Evolutionary conservation across 805 yeast species (phyloP).

Genomic region (Blastobotrys terrestris): DNA sequence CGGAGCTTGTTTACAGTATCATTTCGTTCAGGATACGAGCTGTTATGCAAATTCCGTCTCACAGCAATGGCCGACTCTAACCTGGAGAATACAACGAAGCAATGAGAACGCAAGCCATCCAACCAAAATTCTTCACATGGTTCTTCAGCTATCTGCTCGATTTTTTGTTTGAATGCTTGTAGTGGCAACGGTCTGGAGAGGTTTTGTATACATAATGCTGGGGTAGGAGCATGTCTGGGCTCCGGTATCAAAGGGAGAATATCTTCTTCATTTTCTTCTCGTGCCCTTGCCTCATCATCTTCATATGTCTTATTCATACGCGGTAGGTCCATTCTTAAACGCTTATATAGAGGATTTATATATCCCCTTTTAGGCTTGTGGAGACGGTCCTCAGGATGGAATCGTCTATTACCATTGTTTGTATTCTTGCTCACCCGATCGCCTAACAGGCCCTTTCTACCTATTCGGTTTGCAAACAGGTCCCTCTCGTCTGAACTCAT

Average conservation of each 20-base stretch:
- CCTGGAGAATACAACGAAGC: not conserved
- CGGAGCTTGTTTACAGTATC: not conserved
- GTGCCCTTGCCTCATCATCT: too few species aligned
- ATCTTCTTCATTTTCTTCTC: not conserved
- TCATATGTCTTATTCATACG: not conserved
- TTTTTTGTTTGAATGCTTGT: not conserved
- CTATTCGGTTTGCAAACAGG: not conserved
- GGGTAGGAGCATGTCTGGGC: not conserved
- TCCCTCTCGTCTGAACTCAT: not conserved
- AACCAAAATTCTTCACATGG: not conserved
- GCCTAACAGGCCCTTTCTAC: not conserved
- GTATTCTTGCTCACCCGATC: not conserved
- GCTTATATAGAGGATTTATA: not conserved
- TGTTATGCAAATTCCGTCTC: not conserved
- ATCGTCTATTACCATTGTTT: not conserved
- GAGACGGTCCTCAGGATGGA: not conserved
- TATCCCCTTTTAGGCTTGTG: not conserved
- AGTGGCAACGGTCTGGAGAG: constrained; percentile 1
- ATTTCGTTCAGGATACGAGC: not conserved
- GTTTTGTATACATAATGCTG: not conserved
- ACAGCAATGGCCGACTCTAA: not conserved
- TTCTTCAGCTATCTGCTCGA: not conserved
- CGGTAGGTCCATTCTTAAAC: not conserved
- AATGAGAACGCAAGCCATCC: constrained; percentile 1
- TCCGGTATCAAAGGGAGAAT: not conserved